Conservation (phyloP, 129 eudicot genomes). For the Oenanthe sinensis region DNA sequence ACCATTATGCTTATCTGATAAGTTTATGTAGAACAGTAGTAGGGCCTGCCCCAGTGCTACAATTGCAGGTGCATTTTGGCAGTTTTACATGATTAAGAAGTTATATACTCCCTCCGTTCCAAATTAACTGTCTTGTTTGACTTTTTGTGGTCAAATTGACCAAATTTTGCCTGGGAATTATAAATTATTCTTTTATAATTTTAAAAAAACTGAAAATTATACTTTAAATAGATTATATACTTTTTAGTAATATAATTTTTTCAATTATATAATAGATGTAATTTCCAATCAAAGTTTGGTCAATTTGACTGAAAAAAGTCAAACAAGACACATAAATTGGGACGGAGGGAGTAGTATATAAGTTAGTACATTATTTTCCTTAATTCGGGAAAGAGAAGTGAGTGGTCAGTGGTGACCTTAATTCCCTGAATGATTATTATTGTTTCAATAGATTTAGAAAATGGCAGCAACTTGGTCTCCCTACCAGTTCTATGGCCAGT, state of each 20-base stretch:
- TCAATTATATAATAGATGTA: no score
- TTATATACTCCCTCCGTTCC: not conserved
- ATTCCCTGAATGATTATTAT: not conserved
- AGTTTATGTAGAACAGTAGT: not conserved
- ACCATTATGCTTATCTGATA: not conserved
- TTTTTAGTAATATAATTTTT: no score
- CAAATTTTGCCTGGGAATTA: no score
- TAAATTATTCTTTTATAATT: no score
- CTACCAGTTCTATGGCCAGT: not conserved
- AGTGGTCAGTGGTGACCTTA: not conserved
- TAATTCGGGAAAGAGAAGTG: not conserved
- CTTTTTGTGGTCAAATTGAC: no score
- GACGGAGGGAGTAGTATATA: not conserved
- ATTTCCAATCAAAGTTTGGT: no score
- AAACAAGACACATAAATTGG: no score
- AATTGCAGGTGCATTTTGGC: not conserved
- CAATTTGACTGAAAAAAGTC: no score
- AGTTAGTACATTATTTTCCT: not conserved
- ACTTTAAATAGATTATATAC: no score
- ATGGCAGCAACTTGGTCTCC: not conserved
- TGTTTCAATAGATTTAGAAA: not conserved
- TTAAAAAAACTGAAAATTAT: no score
- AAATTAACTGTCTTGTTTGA: no score
- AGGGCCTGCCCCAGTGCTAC: not conserved
- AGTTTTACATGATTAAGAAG: not conserved